Base-by-base conservation (phyloP, 108 stramenopile species). In the Parmales sp. region DNA sequence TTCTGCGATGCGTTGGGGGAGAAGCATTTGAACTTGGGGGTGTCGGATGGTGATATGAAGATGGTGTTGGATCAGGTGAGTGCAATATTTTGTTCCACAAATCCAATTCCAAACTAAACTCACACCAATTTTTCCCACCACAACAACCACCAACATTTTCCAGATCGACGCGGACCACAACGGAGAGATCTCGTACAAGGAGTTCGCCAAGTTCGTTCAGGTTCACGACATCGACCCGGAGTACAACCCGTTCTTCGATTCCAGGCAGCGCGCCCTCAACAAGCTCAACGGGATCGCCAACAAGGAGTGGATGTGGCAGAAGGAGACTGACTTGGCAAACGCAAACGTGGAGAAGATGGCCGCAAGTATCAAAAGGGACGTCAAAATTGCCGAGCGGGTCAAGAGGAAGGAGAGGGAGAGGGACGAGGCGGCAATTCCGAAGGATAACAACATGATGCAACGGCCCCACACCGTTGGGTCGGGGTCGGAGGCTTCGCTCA, bases 211-310 rank as follows among this genome's bases (percentile, higher is more conserved):
- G 1, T 37, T 64, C 18, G 8, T 71, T 18, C 38, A 71, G 13
- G n/a, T 71, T 0, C 19, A 28, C 29, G 65, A 71, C 22, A 43
- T 50, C 37, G 70, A 64, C 51, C 70, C 70, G 20, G 65, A 65
- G 3, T 65, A 44, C 45, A 66, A 71, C 70, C 70, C 70, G 8
- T 71, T 71, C 65, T 71, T 64, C 50, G 70, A 71, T 38, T 3
- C 4, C 37, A 34, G 70, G 4, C 3, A 16, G 44, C 29, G 46
- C 34, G 45, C 63, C 18, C 45, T 71, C 31, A 26, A 46, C 22
- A 44, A 26, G 1, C 65, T 71, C 13, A 28, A 9, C 66, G 9
- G 20, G 25, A 66, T 45, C 43, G 66, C 66, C n/a, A 44, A 66
- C 66, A 31, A 39, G 41, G 48, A 45, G 36, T 68, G 67, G 67